These are phyloP conservation scores for Alternaria dauci DNA, from an alignment of 2,329 filamentous ascomycete genomes.

Conservation along the genomic window DNA sequence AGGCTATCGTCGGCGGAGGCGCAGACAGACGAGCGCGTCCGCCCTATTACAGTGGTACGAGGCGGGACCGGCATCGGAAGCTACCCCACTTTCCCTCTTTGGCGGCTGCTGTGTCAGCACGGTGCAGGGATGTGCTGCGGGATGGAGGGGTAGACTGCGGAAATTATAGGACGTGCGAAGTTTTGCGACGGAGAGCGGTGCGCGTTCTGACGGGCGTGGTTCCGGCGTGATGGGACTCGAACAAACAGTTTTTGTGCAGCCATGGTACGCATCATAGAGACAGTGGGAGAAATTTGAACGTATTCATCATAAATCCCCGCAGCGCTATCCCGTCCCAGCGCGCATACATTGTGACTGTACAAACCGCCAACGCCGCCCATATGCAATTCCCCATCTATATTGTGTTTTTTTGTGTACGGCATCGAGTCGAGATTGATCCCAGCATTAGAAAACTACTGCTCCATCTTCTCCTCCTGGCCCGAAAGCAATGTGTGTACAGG, in stretches of 20 bases:
- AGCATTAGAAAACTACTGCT: slow-evolving; percentile 6
- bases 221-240: no score
- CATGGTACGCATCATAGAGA: neutral
- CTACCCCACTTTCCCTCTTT: slow-evolving; percentile 12
- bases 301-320: slow-evolving; percentile 3
- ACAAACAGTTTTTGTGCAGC: no score
- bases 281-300: neutral
- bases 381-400: slow-evolving; percentile 31
- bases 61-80: slow-evolving; percentile 6
- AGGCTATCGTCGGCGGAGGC: slow-evolving; percentile 32
- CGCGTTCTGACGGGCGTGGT: neutral
- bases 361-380: slow-evolving; percentile 29
- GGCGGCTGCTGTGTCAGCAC: neutral
- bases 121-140: neutral
- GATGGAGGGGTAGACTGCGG: slow-evolving; percentile 20
- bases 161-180: slow-evolving; percentile 7
- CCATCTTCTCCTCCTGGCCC: slow-evolving; percentile 60
- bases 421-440: neutral
- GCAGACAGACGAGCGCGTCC: neutral
- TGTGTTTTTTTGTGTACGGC: slow-evolving; percentile 7
- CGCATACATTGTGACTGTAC: slow-evolving; percentile 7
- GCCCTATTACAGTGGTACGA: neutral
- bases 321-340: neutral
- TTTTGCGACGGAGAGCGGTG: slow-evolving; percentile 12
- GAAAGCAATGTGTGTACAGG: slow-evolving; percentile 85